These are phyloP conservation scores for Annona squamosa DNA, from an alignment of 164 flowering plant genomes.

Conservation along the genomic window DNA sequence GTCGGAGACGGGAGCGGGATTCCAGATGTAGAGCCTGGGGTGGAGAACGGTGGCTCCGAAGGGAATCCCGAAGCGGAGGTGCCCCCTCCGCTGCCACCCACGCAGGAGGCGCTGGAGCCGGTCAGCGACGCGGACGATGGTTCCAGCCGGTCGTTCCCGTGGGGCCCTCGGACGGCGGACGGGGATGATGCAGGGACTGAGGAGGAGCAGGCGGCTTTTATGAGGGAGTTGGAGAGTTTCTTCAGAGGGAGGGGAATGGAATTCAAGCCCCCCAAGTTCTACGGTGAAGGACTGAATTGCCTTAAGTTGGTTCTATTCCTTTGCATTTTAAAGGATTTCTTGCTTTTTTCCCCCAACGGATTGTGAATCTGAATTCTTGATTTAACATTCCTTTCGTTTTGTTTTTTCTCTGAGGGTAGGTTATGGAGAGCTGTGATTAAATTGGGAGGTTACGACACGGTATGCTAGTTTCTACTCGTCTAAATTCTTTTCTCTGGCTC, in stretches of 20 bases:
- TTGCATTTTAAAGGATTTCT: neutral
- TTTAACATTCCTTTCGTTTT: neutral
- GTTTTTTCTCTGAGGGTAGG: constrained; percentile 29
- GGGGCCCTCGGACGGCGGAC: constrained; percentile 27
- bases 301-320: constrained; percentile 51
- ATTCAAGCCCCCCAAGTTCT: constrained; percentile 87
- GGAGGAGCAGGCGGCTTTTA: constrained; percentile 69
- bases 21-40: neutral
- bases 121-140: neutral
- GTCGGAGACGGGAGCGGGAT: neutral
- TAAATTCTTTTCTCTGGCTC: neutral
- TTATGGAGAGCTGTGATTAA: constrained; percentile 81
- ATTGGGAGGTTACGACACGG: constrained; percentile 95
- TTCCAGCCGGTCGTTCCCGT: constrained; percentile 6
- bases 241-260: constrained; percentile 66
- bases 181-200: constrained; percentile 71
- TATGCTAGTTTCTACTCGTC: constrained; percentile 11
- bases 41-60: neutral
- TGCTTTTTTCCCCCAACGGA: neutral
- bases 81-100: neutral
- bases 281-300: constrained; percentile 77
- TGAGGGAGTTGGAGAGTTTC: constrained; percentile 69
- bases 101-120: neutral
- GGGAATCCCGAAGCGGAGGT: constrained; percentile 5
- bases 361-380: constrained; percentile 7